Percentiles rank a stretch among this genome's conserved stretches.
phyloP scores from a whole-genome alignment of 257 asterid genomes.

The Solanum dulcamara region DNA sequence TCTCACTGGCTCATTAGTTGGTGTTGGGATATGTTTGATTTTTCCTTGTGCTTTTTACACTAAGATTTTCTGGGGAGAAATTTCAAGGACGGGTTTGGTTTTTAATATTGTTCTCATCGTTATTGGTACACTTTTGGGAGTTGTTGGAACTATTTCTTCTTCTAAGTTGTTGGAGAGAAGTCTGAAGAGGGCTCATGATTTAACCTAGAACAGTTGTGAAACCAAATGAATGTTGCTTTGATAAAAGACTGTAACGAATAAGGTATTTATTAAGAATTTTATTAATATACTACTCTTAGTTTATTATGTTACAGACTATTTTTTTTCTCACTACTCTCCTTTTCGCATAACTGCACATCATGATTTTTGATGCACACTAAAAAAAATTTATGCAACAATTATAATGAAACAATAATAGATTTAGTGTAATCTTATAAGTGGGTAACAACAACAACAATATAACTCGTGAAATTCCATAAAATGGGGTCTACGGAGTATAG shows the following conservation, averaged over 20 bases:
- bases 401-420: too few relatives aligned
- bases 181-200: constrained; percentile 18
- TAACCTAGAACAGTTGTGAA: not conserved
- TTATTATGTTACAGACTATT: too few relatives aligned
- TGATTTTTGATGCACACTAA: too few relatives aligned
- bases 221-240: not conserved
- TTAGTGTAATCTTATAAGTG: too few relatives aligned
- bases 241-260: not conserved
- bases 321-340: too few relatives aligned
- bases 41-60: constrained; percentile 49
- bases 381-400: too few relatives aligned
- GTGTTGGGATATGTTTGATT: constrained; percentile 47
- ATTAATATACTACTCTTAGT: too few relatives aligned
- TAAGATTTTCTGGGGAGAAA: constrained; percentile 44
- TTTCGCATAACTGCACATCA: too few relatives aligned
- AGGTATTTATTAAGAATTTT: not conserved
- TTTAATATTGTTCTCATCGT: constrained; percentile 27
- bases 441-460: too few relatives aligned
- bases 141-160: constrained; percentile 55
- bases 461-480: too few relatives aligned
- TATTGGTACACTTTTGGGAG: constrained; percentile 39
- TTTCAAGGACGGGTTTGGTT: constrained; percentile 17
- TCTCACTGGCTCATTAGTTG: constrained; percentile 66
- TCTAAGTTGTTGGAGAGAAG: constrained; percentile 33
- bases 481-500: too few relatives aligned